These are phyloP conservation scores for Talaromyces sp. DNA, from an alignment of 2,329 filamentous ascomycete species.

Conservation along the genomic window DNA sequence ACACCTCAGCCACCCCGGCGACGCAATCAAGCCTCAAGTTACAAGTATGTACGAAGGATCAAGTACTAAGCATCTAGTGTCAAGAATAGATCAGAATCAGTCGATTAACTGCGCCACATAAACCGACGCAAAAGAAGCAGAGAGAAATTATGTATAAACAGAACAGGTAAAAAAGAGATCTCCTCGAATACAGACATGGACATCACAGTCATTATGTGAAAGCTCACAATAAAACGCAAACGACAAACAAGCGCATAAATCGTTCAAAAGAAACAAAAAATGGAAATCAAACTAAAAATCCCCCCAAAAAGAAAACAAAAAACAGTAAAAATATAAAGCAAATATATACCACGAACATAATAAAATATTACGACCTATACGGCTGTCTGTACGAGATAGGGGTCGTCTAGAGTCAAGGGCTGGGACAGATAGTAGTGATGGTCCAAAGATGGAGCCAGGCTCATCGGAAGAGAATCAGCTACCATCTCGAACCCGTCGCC, in stretches of 20 bases:
- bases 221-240: neutral
- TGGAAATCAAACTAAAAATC: slow-evolving; percentile 1
- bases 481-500: slow-evolving; percentile 26
- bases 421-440: slow-evolving; percentile 27
- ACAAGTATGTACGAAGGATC: too few species aligned
- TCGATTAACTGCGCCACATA: neutral
- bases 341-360: slow-evolving; percentile 5
- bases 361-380: slow-evolving; percentile 18
- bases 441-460: slow-evolving; percentile 27
- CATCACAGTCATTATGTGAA: neutral
- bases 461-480: slow-evolving; percentile 17
- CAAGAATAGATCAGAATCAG: neutral
- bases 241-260: neutral
- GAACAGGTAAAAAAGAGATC: neutral
- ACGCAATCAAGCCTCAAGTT: neutral
- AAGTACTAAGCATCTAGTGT: too few species aligned
- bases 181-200: neutral
- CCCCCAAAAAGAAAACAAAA: slow-evolving; percentile 1
- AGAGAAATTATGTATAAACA: neutral
- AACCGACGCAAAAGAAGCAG: neutral
- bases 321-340: slow-evolving; percentile 7
- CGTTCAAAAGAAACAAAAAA: neutral
- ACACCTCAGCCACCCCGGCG: neutral
- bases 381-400: slow-evolving; percentile 31
- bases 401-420: slow-evolving; percentile 27